phyloP scores from a whole-genome alignment of 2,329 filamentous ascomycete species.

The Simplicillium sp. region DNA sequence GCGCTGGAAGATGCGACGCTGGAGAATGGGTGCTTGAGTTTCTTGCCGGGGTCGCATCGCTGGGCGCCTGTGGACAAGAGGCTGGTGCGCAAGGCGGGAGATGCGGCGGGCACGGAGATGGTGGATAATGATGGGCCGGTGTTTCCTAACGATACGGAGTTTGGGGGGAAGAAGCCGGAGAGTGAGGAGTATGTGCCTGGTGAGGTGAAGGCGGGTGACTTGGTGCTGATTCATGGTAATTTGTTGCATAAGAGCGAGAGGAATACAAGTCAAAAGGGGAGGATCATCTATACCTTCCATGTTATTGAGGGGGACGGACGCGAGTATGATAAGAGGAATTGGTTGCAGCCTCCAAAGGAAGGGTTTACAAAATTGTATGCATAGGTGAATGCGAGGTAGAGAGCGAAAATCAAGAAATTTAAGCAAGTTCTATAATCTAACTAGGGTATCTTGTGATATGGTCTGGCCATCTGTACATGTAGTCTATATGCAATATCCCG shows the following conservation, averaged over 20 bases:
- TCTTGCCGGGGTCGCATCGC: slow-evolving; percentile 73
- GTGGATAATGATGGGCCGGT: slow-evolving; percentile 54
- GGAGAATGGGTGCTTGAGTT: slow-evolving; percentile 82
- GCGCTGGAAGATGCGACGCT: slow-evolving; percentile 84
- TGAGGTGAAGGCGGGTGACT: slow-evolving; percentile 80
- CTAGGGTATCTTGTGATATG: slow-evolving; percentile 5
- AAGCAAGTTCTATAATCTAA: too few species aligned
- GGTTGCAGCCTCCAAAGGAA: slow-evolving; percentile 75
- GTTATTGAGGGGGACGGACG: slow-evolving; percentile 73
- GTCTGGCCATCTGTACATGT: slow-evolving; percentile 3
- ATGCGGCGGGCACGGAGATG: slow-evolving; percentile 55
- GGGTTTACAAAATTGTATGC: slow-evolving; percentile 65
- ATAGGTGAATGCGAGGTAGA: slow-evolving; percentile 10
- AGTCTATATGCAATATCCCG: slow-evolving; percentile 12
- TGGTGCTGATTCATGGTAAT: slow-evolving; percentile 95
- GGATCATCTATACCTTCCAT: slow-evolving; percentile 97
- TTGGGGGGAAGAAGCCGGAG: slow-evolving; percentile 31
- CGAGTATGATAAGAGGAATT: slow-evolving; percentile 79
- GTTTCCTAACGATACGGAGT: slow-evolving; percentile 49
- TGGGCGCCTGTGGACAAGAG: slow-evolving; percentile 61
- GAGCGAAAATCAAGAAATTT: not conserved
- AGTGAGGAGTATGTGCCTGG: slow-evolving; percentile 62
- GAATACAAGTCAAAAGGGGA: slow-evolving; percentile 75
- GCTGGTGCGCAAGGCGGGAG: slow-evolving; percentile 56
- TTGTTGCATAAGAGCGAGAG: slow-evolving; percentile 91